These are phyloP conservation scores for Pezicula radicicola DNA, from an alignment of 2,329 filamentous ascomycete genomes.

Conservation along the genomic window DNA sequence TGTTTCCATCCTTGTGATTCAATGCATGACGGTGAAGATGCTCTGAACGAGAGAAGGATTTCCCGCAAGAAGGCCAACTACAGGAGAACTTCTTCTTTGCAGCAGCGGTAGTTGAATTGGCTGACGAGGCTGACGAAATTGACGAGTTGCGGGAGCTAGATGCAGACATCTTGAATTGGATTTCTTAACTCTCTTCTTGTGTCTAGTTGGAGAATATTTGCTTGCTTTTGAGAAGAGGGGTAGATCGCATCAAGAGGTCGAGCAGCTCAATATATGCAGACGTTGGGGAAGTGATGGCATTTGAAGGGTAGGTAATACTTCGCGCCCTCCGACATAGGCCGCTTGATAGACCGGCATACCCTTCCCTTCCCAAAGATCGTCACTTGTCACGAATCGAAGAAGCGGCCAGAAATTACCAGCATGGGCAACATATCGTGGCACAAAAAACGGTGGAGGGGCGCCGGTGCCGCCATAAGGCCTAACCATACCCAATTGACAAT, in stretches of 20 bases:
- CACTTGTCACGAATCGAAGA: neutral
- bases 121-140: constrained; percentile 21
- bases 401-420: neutral
- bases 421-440: neutral
- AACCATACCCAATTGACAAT: constrained; percentile 1
- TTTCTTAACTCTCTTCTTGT: constrained; percentile 10
- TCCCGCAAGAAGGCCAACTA: constrained; percentile 36
- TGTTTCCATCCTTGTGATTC: constrained; percentile 45
- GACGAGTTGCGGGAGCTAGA: constrained; percentile 20
- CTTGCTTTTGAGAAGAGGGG: neutral
- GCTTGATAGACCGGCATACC: neutral
- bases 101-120: constrained; percentile 14
- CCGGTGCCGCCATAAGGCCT: constrained; percentile 1
- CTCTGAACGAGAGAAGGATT: constrained; percentile 47
- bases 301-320: neutral
- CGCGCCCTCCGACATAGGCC: neutral
- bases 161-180: constrained; percentile 26
- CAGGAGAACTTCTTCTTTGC: constrained; percentile 35
- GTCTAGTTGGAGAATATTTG: neutral
- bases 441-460: neutral
- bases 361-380: neutral
- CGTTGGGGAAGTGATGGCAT: neutral
- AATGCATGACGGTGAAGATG: constrained; percentile 49
- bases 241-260: neutral
- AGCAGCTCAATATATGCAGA: neutral